phyloP scores from a whole-genome alignment of 805 yeast species.

The Metschnikowia amazonensis region DNA sequence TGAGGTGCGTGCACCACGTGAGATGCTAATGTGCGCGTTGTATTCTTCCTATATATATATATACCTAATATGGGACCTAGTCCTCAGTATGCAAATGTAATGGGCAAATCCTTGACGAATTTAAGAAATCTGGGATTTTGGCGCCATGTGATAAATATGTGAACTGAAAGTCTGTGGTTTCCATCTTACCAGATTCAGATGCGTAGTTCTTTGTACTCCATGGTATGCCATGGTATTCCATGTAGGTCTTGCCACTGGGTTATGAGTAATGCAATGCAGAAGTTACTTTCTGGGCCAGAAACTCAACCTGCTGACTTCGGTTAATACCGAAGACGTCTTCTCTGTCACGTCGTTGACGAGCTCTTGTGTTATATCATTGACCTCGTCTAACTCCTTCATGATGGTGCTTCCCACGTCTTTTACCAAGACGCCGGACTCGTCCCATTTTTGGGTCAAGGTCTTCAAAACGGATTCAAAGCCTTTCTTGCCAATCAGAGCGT shows the following conservation, averaged over 20 bases:
- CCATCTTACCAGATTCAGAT: background rate
- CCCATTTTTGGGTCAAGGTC: constrained; percentile 44
- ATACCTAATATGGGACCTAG: background rate
- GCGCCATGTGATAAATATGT: background rate
- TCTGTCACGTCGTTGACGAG: constrained; percentile 17
- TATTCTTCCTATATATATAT: constrained; percentile 2
- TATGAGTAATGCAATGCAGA: background rate
- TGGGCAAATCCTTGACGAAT: background rate
- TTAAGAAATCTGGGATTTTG: background rate
- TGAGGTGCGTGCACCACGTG: constrained; percentile 7
- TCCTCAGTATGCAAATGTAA: constrained; percentile 3
- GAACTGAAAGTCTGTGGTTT: background rate
- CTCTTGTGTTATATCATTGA: constrained; percentile 20
- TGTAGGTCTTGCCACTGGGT: background rate
- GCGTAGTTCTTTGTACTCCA: background rate
- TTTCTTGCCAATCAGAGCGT: constrained; percentile 73
- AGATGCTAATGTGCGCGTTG: constrained; percentile 3
- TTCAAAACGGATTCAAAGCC: constrained; percentile 83
- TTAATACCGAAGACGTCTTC: constrained; percentile 16
- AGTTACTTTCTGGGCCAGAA: constrained; percentile 14
- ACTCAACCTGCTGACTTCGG: constrained; percentile 20
- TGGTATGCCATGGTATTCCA: background rate
- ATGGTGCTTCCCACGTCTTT: constrained; percentile 26
- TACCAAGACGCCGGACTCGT: constrained; percentile 37
- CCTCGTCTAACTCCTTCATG: constrained; percentile 27